These are phyloP conservation scores for Trapa bicornis DNA, from an alignment of 345 rosid genomes.

Conservation along the genomic window DNA sequence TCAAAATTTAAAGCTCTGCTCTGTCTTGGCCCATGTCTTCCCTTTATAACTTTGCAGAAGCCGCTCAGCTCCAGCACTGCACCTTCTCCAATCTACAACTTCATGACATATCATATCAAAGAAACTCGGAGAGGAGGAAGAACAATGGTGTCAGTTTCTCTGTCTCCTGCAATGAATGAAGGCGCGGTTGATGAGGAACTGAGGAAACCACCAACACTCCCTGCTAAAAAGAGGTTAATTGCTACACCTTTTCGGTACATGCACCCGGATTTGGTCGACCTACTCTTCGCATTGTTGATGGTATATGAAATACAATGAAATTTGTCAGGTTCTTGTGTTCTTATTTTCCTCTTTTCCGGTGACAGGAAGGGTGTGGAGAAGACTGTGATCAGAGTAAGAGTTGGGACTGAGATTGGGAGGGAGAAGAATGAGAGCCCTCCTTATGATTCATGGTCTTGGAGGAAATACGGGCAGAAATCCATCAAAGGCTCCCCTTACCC, in stretches of 20 bases:
- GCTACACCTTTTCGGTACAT: background rate
- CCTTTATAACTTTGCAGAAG: background rate
- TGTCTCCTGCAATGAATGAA: conserved; percentile 22
- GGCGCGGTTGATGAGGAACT: conserved; percentile 15
- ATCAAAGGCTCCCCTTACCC: conserved; percentile 68
- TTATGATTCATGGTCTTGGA: conserved; percentile 71
- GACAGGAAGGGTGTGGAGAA: conserved; percentile 45
- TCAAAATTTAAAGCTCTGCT: background rate
- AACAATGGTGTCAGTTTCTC: conserved; percentile 2
- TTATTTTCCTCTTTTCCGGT: background rate
- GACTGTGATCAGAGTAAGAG: conserved; percentile 42
- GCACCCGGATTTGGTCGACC: background rate
- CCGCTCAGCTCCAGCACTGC: no score
- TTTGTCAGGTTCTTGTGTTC: no score
- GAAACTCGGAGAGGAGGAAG: no score
- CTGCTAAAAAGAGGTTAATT: conserved; percentile 41
- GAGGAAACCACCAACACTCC: conserved; percentile 21
- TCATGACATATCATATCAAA: no score
- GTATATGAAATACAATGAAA: background rate
- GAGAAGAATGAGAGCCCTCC: conserved; percentile 51
- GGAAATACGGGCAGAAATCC: conserved; percentile 65
- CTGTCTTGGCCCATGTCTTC: background rate
- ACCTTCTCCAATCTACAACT: background rate
- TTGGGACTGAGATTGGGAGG: conserved; percentile 35
- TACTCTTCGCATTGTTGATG: background rate